Percentiles rank a stretch among this genome's conserved stretches.
Conservation (phyloP, 225 moss, liverwort and hornwort species). For the Polytrichum formosum region DNA sequence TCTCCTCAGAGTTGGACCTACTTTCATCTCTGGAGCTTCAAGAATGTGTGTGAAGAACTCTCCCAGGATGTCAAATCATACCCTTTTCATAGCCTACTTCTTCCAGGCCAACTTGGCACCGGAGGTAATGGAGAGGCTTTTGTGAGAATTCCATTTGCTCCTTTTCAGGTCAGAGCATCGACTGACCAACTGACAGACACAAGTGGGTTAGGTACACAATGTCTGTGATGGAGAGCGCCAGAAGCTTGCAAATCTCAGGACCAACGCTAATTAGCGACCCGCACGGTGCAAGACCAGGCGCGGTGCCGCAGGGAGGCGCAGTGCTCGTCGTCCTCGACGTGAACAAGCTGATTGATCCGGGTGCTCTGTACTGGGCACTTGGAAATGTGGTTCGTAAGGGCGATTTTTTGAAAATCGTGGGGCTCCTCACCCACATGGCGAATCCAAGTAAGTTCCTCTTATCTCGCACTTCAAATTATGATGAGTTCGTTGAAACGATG, state of each 20-base stretch:
- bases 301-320: conserved; percentile 17
- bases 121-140: too few species aligned
- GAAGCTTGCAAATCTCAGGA: conserved; percentile 30
- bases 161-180: neutral
- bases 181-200: too few species aligned
- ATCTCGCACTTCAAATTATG: neutral
- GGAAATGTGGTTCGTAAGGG: conserved; percentile 49
- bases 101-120: too few species aligned
- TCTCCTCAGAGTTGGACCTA: neutral
- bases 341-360: conserved; percentile 27
- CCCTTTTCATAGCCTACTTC: neutral
- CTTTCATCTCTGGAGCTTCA: neutral
- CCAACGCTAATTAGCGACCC: conserved; percentile 24
- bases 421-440: conserved; percentile 35
- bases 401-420: conserved; percentile 46
- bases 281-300: conserved; percentile 12
- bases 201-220: too few species aligned
- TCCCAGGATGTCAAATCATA: neutral
- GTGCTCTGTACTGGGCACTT: conserved; percentile 53
- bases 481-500: neutral
- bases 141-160: neutral
- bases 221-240: conserved; percentile 27
- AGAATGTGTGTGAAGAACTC: neutral
- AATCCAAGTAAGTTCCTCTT: conserved; percentile 36
- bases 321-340: conserved; percentile 42